phyloP scores from a whole-genome alignment of 805 yeast species.

The Lipomyces lipofer region DNA sequence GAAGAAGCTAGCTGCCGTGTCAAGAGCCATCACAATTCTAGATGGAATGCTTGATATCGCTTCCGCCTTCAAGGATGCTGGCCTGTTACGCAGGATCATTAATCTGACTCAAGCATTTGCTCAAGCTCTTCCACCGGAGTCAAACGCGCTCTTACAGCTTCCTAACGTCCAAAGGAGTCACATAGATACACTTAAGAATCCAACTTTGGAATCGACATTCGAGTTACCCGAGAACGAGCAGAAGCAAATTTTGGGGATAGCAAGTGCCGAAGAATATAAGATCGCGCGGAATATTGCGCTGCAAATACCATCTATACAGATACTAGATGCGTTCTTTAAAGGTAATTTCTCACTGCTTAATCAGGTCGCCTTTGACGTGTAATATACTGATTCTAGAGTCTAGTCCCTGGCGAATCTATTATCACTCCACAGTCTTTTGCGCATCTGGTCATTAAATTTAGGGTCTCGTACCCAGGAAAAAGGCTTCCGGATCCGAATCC shows the following conservation, averaged over 20 bases:
- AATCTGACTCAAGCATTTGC: constrained; percentile 22
- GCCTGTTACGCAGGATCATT: constrained; percentile 35
- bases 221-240: constrained; percentile 35
- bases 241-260: constrained; percentile 31
- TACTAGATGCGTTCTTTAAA: constrained; percentile 27
- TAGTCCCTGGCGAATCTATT: constrained; percentile 83
- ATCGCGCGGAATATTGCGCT: constrained; percentile 26
- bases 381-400: too few species aligned
- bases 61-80: constrained; percentile 72
- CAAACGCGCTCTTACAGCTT: constrained; percentile 60
- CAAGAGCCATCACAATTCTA: constrained; percentile 65
- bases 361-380: too few species aligned
- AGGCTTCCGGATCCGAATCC: constrained; percentile 35
- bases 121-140: constrained; percentile 28
- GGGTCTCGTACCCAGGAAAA: constrained; percentile 66
- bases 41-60: constrained; percentile 79
- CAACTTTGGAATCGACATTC: constrained; percentile 8
- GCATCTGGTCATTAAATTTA: constrained; percentile 72
- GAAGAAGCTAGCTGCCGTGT: constrained; percentile 54
- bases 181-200: not conserved
- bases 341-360: too few species aligned
- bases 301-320: constrained; percentile 21
- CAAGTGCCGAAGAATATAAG: constrained; percentile 20
- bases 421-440: constrained; percentile 68
- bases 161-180: constrained; percentile 62